Percentiles rank a stretch among this genome's conserved stretches.
Evolutionary conservation across 1,139 yeast species (phyloP).

Genomic region (Candida albicans): DNA sequence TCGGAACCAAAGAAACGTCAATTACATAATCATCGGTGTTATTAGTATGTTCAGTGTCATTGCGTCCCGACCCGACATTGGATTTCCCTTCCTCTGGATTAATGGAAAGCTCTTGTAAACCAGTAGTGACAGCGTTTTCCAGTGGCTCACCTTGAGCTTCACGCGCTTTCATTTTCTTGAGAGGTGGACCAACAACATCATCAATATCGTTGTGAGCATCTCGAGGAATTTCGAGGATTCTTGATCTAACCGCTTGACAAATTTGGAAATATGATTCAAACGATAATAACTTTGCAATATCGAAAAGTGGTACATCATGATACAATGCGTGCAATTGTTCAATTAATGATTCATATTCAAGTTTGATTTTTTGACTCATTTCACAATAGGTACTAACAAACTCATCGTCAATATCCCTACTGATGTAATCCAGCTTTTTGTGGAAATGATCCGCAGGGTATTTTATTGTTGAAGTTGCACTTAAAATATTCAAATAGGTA

Average conservation of each 20-base stretch:
- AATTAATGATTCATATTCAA: slow-evolving; percentile 17
- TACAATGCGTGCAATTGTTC: slow-evolving; percentile 15
- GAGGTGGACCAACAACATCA: slow-evolving; percentile 12
- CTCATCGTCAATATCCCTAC: slow-evolving; percentile 4
- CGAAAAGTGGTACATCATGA: slow-evolving; percentile 13
- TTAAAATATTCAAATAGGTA: slow-evolving; percentile 29
- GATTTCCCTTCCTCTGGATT: slow-evolving; percentile 6
- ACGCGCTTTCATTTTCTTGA: background rate
- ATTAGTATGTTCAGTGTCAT: background rate
- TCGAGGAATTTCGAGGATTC: slow-evolving; percentile 65
- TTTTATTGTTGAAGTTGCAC: slow-evolving; percentile 18
- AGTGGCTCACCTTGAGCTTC: slow-evolving; percentile 12
- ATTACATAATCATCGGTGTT: slow-evolving; percentile 40
- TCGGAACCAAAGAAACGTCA: slow-evolving; percentile 60
- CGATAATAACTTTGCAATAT: slow-evolving; percentile 16
- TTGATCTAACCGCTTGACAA: slow-evolving; percentile 52
- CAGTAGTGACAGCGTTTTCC: slow-evolving; percentile 1
- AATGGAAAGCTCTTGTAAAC: slow-evolving; percentile 7
- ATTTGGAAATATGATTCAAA: slow-evolving; percentile 40
- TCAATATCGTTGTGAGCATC: slow-evolving; percentile 6
- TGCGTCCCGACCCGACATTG: no score
- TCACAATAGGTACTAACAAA: slow-evolving; percentile 18
- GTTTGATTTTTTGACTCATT: slow-evolving; percentile 11
- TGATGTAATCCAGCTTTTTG: background rate
- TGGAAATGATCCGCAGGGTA: slow-evolving; percentile 4